Percentiles rank a stretch among this genome's conserved stretches.
These are phyloP conservation scores for Aureoboletus auriporus DNA, from an alignment of 768 basidiomycete genomes.

Conservation along the genomic window DNA sequence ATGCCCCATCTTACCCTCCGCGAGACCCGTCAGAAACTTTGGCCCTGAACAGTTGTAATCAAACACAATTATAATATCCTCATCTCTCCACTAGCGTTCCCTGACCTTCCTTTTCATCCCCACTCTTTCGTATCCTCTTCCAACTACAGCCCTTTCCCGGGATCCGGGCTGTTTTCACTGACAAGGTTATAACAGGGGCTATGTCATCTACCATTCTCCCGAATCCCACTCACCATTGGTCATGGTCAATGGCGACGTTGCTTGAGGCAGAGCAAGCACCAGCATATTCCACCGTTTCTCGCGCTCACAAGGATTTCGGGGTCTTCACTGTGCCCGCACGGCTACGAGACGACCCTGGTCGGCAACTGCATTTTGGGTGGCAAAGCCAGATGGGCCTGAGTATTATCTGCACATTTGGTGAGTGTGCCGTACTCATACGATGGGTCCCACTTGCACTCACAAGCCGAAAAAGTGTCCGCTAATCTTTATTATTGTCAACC, in stretches of 20 bases:
- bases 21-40: no score
- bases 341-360: slow-evolving; percentile 38
- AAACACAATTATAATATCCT: no score
- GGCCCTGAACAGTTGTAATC: no score
- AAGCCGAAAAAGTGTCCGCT: slow-evolving; percentile 35
- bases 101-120: slow-evolving; percentile 1
- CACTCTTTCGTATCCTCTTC: neutral
- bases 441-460: neutral
- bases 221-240: slow-evolving; percentile 5
- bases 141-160: slow-evolving; percentile 12
- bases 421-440: slow-evolving; percentile 14
- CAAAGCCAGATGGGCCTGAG: slow-evolving; percentile 46
- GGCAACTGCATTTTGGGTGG: slow-evolving; percentile 34
- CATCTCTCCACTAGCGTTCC: no score
- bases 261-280: slow-evolving; percentile 6
- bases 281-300: no score
- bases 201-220: no score
- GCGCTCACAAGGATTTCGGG: slow-evolving; percentile 31
- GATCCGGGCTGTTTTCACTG: neutral
- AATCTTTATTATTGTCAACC: slow-evolving; percentile 87
- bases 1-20: no score
- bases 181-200: neutral
- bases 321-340: slow-evolving; percentile 44
- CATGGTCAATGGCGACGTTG: slow-evolving; percentile 11
- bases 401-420: slow-evolving; percentile 43